Percentiles rank a stretch among this genome's conserved stretches.
phyloP scores from a whole-genome alignment of 202 grass and related monocot species.

The Bolboschoenoplectus hybrid region DNA sequence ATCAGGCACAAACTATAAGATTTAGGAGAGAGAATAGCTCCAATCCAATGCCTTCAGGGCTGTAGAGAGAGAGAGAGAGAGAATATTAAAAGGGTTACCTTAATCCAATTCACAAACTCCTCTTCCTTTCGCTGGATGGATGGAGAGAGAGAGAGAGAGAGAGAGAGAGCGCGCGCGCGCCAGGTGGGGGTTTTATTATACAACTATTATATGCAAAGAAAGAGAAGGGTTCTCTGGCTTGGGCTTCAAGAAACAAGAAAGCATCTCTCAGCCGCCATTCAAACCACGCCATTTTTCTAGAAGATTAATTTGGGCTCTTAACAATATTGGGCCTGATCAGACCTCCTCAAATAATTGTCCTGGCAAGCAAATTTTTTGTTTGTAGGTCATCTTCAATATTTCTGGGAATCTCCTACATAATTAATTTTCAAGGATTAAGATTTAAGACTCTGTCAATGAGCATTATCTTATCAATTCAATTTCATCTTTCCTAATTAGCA shows the following conservation, averaged over 20 bases:
- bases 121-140: background rate
- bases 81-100: background rate
- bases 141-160: background rate
- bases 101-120: background rate
- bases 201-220: background rate
- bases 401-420: background rate
- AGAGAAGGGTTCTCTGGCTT: conserved; percentile 31
- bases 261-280: conserved; percentile 8
- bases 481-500: background rate
- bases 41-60: background rate
- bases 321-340: background rate
- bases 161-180: background rate
- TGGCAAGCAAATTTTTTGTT: background rate
- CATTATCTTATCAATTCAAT: no score
- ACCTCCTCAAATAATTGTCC: background rate
- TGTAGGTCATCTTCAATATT: background rate
- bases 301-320: conserved; percentile 23
- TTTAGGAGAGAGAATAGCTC: background rate
- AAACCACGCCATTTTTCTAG: conserved; percentile 18
- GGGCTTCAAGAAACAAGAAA: conserved; percentile 27
- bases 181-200: background rate
- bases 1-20: background rate
- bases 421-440: background rate
- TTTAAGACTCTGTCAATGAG: background rate
- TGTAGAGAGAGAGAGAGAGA: background rate